phyloP scores from a whole-genome alignment of 2,329 filamentous ascomycete genomes.

The Metarhizium sp. region DNA sequence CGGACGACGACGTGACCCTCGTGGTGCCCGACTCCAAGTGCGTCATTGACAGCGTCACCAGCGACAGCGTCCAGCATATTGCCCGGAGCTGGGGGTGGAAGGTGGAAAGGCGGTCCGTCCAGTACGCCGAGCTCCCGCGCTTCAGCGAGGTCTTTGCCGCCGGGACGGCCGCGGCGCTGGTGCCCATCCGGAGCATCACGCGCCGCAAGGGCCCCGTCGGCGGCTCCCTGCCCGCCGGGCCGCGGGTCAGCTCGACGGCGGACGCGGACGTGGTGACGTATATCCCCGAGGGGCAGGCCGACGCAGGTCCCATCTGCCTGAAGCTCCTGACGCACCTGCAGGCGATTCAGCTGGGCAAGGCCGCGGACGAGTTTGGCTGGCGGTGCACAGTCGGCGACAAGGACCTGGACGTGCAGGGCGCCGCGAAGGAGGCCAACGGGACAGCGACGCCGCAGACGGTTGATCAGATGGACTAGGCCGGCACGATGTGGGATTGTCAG shows the following conservation, averaged over 20 bases:
- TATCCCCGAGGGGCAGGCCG: slow-evolving; percentile 45
- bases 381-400: slow-evolving; percentile 36
- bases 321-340: slow-evolving; percentile 69
- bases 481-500: too few relatives aligned
- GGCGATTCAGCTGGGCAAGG: slow-evolving; percentile 75
- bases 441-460: slow-evolving; percentile 17
- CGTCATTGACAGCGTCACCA: slow-evolving; percentile 81
- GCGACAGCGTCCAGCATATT: slow-evolving; percentile 68
- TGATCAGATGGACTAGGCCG: slow-evolving; percentile 22
- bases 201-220: slow-evolving; percentile 35
- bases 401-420: slow-evolving; percentile 32
- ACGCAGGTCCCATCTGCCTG: slow-evolving; percentile 63
- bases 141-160: slow-evolving; percentile 77
- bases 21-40: slow-evolving; percentile 82
- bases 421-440: slow-evolving; percentile 10
- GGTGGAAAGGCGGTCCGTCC: slow-evolving; percentile 66
- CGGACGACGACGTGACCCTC: slow-evolving; percentile 51
- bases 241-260: slow-evolving; percentile 28
- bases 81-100: slow-evolving; percentile 73
- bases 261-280: slow-evolving; percentile 43
- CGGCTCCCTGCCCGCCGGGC: slow-evolving; percentile 20
- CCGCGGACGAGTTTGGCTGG: slow-evolving; percentile 73
- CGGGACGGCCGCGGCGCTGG: slow-evolving; percentile 82
- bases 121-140: slow-evolving; percentile 45
- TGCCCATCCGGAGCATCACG: slow-evolving; percentile 87